Base-by-base conservation (phyloP, 73 alveolate genomes). In the Halteria grandinella region DNA sequence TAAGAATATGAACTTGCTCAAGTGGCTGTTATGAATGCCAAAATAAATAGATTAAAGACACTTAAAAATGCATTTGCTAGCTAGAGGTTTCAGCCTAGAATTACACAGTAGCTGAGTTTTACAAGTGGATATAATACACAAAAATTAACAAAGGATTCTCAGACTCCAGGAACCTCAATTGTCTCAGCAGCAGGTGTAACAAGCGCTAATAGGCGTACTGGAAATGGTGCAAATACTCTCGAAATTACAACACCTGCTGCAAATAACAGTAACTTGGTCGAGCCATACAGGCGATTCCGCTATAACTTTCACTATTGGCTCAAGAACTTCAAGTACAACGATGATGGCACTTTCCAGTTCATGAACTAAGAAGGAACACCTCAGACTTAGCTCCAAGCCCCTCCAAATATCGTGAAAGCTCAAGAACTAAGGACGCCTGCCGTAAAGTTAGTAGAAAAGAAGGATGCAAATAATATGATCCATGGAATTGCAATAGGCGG, bases 291-390 rank as follows among this genome's bases (percentile, higher is more conserved):
- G 36, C 12, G 74, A 20, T 57, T 57, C 36, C 6, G 74, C 31
- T 57, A 57, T 33, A 57, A 57, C 31, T 57, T 57, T 20, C 36
- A 57, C 31, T 57, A 57, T 57, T 57, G 74, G 74, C 54, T 57
- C 4, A 57, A 57, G 20, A 57, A 57, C 23, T 57, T 57, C 29
- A 57, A 57, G 36, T 29, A 57, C 31, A 57, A 24, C 3, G 74
- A 57, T n/a, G 54, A 57, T 33, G 74, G 74, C 2, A 5, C 31
- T 17, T 31, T 57, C 4, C 23, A 10, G n/a, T n/a, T n/a, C n/a
- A n/a, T n/a, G n/a, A n/a, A n/a, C n/a, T n/a, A n/a, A n/a, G n/a
- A n/a, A n/a, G n/a, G n/a, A n/a, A n/a, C n/a, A n/a, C n/a, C n/a
- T n/a, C n/a, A n/a, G n/a, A n/a, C n/a, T n/a, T n/a, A n/a, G n/a